Evolutionary conservation across 805 yeast species (phyloP), one percentile per base, ranked within the genome.

Genomic region (Tetrapisispora phaffii): DNA sequence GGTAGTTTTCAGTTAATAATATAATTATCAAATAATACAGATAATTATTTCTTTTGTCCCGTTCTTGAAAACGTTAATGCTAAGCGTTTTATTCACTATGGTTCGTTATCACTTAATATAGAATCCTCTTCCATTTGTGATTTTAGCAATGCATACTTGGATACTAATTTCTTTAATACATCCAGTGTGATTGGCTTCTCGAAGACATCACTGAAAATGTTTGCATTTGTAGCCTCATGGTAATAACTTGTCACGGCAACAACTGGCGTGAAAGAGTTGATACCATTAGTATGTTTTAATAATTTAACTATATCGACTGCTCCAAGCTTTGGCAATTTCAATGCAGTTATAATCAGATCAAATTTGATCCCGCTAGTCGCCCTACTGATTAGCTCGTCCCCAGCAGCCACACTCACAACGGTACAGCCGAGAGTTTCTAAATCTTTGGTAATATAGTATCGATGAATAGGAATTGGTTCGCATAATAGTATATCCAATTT

Each of bases 291-390:
- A 50, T 77, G 77, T 56, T 76, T 79, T 45, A 87, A 76, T 47
- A 89, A 67, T 54, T 84, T 82, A 6, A 83, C 82, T 28, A 90
- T 80, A 66, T 88, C 96, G 7, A 78, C 65, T 1, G 85, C 82
- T 50, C 78, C 84, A 24, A 83, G 68, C 48, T 79, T 80, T 15
- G 84, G 76, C 20, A 84, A 67, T 51, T 76, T 76, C 44, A 83
- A 69, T 2, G 90, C 93, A 0, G 93, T 79, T 47, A 89, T 70
- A 24, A 89, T 86, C 34, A 88, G 52, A 63, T 89, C 97, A 67
- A 87, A 90, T 57, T 79, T 82, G 17, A 86, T 84, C 43, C 80
- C 81, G 32, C 94, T 84, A 0, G 95, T 83, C 7, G 87, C 86
- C 45, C 93, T 68, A 48, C 93, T 72, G 13, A 88, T 75, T 47